These are phyloP conservation scores for Dothideomycetidae sp. DNA, from an alignment of 2,329 filamentous ascomycete species.

Conservation along the genomic window DNA sequence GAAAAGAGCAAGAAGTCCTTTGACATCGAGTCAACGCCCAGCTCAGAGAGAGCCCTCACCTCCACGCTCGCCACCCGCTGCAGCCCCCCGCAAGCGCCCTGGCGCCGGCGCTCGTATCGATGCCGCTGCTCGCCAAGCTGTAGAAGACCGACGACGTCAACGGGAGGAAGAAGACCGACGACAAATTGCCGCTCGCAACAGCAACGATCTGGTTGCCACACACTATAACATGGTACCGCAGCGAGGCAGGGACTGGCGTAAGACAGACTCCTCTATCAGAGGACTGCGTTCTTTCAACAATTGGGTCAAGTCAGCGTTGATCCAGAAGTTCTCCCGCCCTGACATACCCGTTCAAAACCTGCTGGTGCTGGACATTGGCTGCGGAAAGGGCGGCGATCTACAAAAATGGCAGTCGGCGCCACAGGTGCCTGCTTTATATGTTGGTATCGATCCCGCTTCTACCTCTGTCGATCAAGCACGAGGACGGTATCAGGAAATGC, in stretches of 20 bases:
- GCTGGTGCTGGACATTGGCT: conserved; percentile 83
- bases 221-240: conserved; percentile 96
- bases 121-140: conserved; percentile 51
- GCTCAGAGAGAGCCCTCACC: conserved; percentile 15
- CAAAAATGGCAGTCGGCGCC: conserved; percentile 93
- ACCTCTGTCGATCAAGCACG: conserved; percentile 82
- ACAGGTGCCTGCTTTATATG: conserved; percentile 82
- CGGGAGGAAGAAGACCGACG: conserved; percentile 32
- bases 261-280: conserved; percentile 88
- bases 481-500: conserved; percentile 67
- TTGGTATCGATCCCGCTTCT: conserved; percentile 85
- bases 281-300: conserved; percentile 93
- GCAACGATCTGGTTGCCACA: conserved; percentile 73
- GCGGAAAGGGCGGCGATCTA: conserved; percentile 89
- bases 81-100: conserved; percentile 21
- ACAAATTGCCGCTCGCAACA: conserved; percentile 37
- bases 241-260: conserved; percentile 84
- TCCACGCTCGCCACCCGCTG: conserved; percentile 19
- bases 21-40: conserved; percentile 10
- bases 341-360: conserved; percentile 41
- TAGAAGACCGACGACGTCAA: conserved; percentile 38
- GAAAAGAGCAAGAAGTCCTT: conserved; percentile 11
- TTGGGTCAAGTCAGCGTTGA: conserved; percentile 95
- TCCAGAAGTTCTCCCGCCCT: conserved; percentile 71
- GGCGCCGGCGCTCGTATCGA: conserved; percentile 42